Evolutionary conservation across 768 basidiomycete genomes (phyloP).

Genomic region (Leccinellum albellum): DNA sequence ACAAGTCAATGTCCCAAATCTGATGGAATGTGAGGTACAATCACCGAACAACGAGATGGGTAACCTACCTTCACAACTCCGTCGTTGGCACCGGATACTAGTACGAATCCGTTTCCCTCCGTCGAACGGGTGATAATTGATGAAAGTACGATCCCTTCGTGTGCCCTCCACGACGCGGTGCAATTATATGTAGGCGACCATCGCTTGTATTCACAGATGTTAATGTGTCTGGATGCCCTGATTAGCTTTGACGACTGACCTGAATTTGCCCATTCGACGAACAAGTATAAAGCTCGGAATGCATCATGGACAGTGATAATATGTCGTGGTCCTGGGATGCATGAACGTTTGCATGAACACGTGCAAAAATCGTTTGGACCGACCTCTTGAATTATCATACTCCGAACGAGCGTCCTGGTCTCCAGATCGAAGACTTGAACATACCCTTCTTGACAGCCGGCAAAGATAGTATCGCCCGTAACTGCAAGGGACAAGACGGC

Average conservation of each 20-base stretch:
- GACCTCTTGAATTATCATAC: slow-evolving; percentile 83
- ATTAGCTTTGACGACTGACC: slow-evolving; percentile 35
- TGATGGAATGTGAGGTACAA: slow-evolving; percentile 17
- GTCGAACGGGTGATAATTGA: slow-evolving; percentile 53
- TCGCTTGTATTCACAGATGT: slow-evolving; percentile 40
- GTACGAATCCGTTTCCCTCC: slow-evolving; percentile 25
- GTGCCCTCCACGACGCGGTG: slow-evolving; percentile 77
- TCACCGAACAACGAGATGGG: neutral
- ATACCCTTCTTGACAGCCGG: slow-evolving; percentile 91
- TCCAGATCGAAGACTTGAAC: slow-evolving; percentile 90
- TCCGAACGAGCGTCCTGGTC: slow-evolving; percentile 81
- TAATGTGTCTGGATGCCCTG: neutral
- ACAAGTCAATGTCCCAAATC: slow-evolving; percentile 54
- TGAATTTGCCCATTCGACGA: slow-evolving; percentile 67
- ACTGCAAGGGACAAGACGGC: slow-evolving; percentile 80
- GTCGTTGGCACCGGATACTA: slow-evolving; percentile 84
- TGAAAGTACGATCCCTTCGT: slow-evolving; percentile 79
- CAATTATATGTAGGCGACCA: slow-evolving; percentile 86
- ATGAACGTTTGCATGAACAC: neutral
- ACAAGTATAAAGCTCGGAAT: slow-evolving; percentile 62
- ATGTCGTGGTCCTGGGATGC: slow-evolving; percentile 66
- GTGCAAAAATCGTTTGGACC: slow-evolving; percentile 3
- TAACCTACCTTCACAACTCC: slow-evolving; percentile 69
- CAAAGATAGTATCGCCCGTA: slow-evolving; percentile 78
- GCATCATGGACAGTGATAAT: slow-evolving; percentile 70